These are phyloP conservation scores for Cryptococcus sp. DNA, from an alignment of 1,284 basidiomycete genomes.

Conservation along the genomic window DNA sequence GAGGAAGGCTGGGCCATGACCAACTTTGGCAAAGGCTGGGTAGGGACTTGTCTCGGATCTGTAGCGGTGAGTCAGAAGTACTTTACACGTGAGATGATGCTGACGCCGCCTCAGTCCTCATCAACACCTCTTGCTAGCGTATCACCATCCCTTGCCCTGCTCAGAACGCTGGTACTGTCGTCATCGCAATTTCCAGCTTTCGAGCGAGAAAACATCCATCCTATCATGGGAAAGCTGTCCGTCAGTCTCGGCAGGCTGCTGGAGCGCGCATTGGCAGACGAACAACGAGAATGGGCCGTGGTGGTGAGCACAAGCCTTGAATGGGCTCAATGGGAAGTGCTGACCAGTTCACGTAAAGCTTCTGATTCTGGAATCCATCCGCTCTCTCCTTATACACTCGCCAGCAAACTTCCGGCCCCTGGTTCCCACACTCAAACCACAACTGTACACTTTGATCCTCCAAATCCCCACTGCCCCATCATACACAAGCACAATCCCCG, in stretches of 20 bases:
- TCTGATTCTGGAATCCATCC: slow-evolving; percentile 23
- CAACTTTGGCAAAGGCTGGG: slow-evolving; percentile 45
- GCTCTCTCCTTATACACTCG: slow-evolving; percentile 34
- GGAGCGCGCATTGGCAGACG: slow-evolving; percentile 24
- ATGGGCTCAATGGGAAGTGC: not conserved
- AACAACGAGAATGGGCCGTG: slow-evolving; percentile 22
- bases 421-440: slow-evolving; percentile 27
- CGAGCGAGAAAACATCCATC: slow-evolving; percentile 46
- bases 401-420: slow-evolving; percentile 48
- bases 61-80: slow-evolving; percentile 27
- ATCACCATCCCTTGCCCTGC: slow-evolving; percentile 27
- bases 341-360: slow-evolving; percentile 7
- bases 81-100: not conserved
- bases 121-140: not conserved
- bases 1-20: slow-evolving; percentile 42
- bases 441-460: slow-evolving; percentile 35
- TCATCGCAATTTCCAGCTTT: slow-evolving; percentile 42
- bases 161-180: slow-evolving; percentile 29
- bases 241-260: slow-evolving; percentile 36
- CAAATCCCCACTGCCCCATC: slow-evolving; percentile 18
- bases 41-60: slow-evolving; percentile 32
- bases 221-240: slow-evolving; percentile 47
- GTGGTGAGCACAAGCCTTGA: slow-evolving; percentile 22
- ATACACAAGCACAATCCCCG: slow-evolving; percentile 10
- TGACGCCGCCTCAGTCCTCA: slow-evolving; percentile 10